Evolutionary conservation across 768 basidiomycete genomes (phyloP), one percentile per base, ranked within the genome.

Genomic region (Royoungia palumana): DNA sequence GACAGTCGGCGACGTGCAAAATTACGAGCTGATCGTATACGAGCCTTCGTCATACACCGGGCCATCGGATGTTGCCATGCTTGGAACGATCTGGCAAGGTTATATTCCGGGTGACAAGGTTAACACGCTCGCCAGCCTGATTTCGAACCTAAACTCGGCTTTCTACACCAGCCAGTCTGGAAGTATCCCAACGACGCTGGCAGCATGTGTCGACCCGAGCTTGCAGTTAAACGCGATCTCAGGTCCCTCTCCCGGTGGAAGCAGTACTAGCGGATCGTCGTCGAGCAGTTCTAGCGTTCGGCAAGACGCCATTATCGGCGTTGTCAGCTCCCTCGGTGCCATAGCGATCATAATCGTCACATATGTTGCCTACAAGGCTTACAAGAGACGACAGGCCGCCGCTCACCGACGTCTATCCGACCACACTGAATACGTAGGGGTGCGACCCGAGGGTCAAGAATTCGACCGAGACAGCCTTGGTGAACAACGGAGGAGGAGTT

Each of bases 271-370:
- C 17, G 57, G 57, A 5, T 57, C 64, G 1, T 45, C 47, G 2
- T 59, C 60, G 14, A 68, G 58, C 24, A 66, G 62, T 21, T 65
- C 71, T 14, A 53, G 54, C 19, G 72, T 75, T 14, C 77, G 90
- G 12, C 79, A 87, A 60, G 82, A 94, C 56, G 89, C 89, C 21
- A 93, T 95, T 62, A 94, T 96, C 53, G 94, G 94, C 19, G 91
- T 95, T 4, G 88, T 92, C 54, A 82, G 79, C 35, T 82, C 87
- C 3, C 77, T 95, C 17, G 92, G 92, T 12, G 87, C 79, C 5
- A 77, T 94, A 46, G 83, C 89, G 1, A 63, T 92, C 36, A 59
- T 89, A 35, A 81, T 88, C 30, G 75, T 92, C 25, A 76, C 75
- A 14, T 87, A 82, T 72, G 84, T 94, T 58, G 75, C 81, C 36